These are phyloP conservation scores for Kwoniella sp. DNA, from an alignment of 768 basidiomycete species.

Conservation along the genomic window DNA sequence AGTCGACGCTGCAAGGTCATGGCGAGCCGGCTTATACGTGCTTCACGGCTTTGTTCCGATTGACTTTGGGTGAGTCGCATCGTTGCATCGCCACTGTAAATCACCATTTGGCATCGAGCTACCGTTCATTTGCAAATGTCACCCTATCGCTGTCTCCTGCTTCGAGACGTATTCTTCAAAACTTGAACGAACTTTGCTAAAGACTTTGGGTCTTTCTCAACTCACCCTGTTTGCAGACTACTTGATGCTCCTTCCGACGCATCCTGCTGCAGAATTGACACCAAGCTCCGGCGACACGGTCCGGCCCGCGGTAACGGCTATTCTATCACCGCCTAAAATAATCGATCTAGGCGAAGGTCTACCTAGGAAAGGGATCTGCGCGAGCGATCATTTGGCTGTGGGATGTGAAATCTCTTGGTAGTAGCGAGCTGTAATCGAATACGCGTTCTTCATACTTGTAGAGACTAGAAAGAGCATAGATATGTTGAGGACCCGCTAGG, in stretches of 20 bases:
- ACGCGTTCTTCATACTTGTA: no score
- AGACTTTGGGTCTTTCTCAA: no score
- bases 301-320: constrained; percentile 61
- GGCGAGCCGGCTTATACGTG: constrained; percentile 83
- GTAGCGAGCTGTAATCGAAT: no score
- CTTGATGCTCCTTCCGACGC: constrained; percentile 67
- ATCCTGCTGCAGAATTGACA: constrained; percentile 2
- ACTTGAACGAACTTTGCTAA: no score
- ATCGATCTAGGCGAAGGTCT: constrained; percentile 71
- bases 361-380: constrained; percentile 75
- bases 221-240: constrained; percentile 69
- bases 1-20: constrained; percentile 41
- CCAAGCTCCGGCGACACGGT: constrained; percentile 45
- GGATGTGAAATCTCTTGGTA: constrained; percentile 62
- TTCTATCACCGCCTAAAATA: constrained; percentile 67
- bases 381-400: constrained; percentile 84
- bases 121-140: no score
- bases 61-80: constrained; percentile 67
- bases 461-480: no score
- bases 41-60: constrained; percentile 84
- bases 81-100: constrained; percentile 11
- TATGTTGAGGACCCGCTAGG: no score
- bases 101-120: background rate
- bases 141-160: no score
- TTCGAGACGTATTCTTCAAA: no score